Conservation (phyloP, 306 rosid species). For the Arachis hypogaea region DNA sequence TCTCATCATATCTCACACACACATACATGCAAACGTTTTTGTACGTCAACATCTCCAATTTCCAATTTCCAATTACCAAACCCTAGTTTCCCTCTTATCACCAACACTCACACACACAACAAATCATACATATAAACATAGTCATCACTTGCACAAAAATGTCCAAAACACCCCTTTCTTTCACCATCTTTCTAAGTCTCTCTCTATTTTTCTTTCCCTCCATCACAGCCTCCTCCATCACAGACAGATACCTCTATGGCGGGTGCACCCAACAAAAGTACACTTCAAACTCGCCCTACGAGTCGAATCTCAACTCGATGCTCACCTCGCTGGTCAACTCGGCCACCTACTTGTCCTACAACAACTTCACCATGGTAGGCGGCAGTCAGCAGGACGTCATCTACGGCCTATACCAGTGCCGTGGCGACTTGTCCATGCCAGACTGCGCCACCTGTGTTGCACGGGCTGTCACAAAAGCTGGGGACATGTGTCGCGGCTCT, state of each 20-base stretch:
- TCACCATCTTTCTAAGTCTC: neutral
- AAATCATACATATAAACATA: neutral
- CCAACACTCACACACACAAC: neutral
- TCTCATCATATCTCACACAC: neutral
- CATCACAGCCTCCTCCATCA: slow-evolving; percentile 40
- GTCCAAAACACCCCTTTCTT: neutral
- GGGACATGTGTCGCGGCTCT: slow-evolving; percentile 50
- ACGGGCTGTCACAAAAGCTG: slow-evolving; percentile 59
- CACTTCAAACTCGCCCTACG: slow-evolving; percentile 62
- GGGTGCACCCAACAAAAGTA: slow-evolving; percentile 82
- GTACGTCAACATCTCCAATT: slow-evolving; percentile 24
- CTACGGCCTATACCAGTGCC: slow-evolving; percentile 90
- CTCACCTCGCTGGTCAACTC: slow-evolving; percentile 86
- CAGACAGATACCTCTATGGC: slow-evolving; percentile 56
- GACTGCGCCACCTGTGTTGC: slow-evolving; percentile 84
- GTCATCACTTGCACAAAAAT: slow-evolving; percentile 12
- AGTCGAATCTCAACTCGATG: slow-evolving; percentile 71
- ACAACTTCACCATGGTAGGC: slow-evolving; percentile 74
- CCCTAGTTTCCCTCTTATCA: neutral
- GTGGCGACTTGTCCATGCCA: slow-evolving; percentile 88
- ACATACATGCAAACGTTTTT: neutral
- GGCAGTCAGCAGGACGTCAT: slow-evolving; percentile 61
- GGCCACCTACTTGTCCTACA: slow-evolving; percentile 81
- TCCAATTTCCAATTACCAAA: neutral
- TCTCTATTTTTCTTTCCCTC: slow-evolving; percentile 4